Conservation (phyloP, 345 rosid genomes). For the Carallia brachiata region DNA sequence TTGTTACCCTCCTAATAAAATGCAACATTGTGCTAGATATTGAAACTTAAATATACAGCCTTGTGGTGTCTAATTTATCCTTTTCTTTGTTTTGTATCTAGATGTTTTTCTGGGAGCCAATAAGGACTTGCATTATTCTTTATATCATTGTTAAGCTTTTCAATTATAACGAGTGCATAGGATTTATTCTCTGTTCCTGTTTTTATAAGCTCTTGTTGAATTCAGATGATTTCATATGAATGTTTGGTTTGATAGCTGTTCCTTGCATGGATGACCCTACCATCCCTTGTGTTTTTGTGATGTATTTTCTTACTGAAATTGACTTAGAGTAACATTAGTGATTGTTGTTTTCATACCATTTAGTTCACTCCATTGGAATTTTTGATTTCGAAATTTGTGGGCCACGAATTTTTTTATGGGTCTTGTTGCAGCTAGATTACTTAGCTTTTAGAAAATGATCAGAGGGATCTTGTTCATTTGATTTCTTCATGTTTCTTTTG, state of each 20-base stretch:
- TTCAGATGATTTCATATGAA: conserved; percentile 5
- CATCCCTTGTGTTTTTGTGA: not conserved
- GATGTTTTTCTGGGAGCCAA: not conserved
- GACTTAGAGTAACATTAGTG: not conserved
- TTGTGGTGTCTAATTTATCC: not conserved
- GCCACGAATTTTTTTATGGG: not conserved
- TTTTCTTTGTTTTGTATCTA: not conserved
- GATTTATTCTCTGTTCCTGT: not conserved
- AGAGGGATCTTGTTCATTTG: not conserved
- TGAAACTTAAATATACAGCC: not conserved
- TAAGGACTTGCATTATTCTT: too few relatives aligned
- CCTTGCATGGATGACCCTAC: too few relatives aligned
- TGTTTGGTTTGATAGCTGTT: not conserved
- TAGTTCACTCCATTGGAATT: too few relatives aligned
- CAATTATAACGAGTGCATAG: not conserved
- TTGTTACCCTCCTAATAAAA: too few relatives aligned
- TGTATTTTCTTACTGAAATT: not conserved
- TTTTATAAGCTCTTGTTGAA: not conserved
- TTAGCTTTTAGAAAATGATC: not conserved
- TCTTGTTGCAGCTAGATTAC: not conserved
- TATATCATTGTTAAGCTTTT: not conserved
- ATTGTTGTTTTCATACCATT: too few relatives aligned
- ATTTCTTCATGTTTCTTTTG: not conserved
- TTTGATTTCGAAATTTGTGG: not conserved
- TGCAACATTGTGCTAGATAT: not conserved